phyloP scores from a whole-genome alignment of 352 stramenopile genomes.

The Phytophthora rubi region DNA sequence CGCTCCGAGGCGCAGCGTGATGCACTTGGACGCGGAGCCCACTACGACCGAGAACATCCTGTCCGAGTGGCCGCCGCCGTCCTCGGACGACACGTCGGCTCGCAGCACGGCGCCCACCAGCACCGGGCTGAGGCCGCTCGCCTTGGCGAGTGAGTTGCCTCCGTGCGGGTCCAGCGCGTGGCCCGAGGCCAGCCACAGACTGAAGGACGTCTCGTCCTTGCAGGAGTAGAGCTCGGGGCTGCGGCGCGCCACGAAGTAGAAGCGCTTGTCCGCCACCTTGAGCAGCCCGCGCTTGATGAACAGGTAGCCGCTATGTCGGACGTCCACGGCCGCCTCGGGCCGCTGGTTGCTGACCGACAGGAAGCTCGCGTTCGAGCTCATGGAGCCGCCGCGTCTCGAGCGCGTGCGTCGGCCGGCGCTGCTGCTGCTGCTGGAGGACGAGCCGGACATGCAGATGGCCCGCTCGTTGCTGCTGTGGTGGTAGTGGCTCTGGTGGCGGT shows the following conservation, averaged over 20 bases:
- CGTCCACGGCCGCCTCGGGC: constrained; percentile 38
- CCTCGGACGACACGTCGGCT: constrained; percentile 41
- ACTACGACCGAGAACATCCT: constrained; percentile 58
- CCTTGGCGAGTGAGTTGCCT: constrained; percentile 27
- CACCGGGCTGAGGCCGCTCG: constrained; percentile 41
- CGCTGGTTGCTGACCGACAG: constrained; percentile 20
- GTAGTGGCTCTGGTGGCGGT: not conserved
- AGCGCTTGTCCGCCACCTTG: constrained; percentile 69
- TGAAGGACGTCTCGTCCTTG: constrained; percentile 73
- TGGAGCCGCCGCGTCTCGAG: constrained; percentile 24
- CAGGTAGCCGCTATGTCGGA: constrained; percentile 55
- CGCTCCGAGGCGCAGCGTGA: constrained; percentile 49
- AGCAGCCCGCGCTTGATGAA: constrained; percentile 56
- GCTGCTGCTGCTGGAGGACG: constrained; percentile 25
- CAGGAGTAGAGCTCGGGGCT: constrained; percentile 60
- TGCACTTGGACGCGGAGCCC: constrained; percentile 51
- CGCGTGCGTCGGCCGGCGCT: constrained; percentile 17
- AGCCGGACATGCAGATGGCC: constrained; percentile 10
- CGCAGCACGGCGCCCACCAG: constrained; percentile 62
- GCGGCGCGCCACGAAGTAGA: constrained; percentile 58
- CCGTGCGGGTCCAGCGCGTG: constrained; percentile 41
- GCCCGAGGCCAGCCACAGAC: constrained; percentile 59
- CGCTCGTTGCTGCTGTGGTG: constrained; percentile 12
- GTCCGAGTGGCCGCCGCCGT: constrained; percentile 41
- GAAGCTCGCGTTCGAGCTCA: constrained; percentile 29